Evolutionary conservation across 352 stramenopile species (phyloP).

Genomic region (Globisporangium sylvaticum): DNA sequence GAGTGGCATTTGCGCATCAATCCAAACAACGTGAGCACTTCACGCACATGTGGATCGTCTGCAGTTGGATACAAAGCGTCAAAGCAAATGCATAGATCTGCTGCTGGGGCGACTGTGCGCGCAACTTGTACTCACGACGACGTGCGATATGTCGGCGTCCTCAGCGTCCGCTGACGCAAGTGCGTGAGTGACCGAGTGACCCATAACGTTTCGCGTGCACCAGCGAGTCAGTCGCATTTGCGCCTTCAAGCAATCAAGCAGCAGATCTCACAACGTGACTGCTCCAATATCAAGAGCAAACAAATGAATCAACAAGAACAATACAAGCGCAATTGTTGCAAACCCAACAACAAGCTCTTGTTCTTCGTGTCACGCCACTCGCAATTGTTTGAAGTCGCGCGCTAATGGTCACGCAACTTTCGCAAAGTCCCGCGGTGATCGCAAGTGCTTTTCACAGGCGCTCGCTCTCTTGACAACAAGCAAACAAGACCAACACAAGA

Average conservation of each 20-base stretch:
- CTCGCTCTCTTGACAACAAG: background rate
- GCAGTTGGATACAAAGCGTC: background rate
- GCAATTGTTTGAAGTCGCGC: background rate
- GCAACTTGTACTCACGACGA: background rate
- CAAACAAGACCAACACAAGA: background rate
- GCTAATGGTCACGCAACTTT: background rate
- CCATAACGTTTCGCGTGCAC: background rate
- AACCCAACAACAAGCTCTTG: background rate
- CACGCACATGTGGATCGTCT: background rate
- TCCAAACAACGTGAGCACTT: background rate
- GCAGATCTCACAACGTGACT: background rate
- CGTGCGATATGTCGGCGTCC: background rate
- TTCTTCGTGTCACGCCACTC: background rate
- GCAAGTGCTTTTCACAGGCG: background rate
- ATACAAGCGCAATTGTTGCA: background rate
- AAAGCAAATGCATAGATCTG: background rate
- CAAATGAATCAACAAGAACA: background rate
- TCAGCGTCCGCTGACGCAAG: background rate
- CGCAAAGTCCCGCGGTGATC: background rate
- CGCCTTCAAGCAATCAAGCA: background rate
- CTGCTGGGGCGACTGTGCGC: background rate
- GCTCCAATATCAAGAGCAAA: background rate
- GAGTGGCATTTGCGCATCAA: background rate
- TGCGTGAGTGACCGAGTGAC: background rate
- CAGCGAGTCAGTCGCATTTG: background rate